Percentiles rank a stretch among this genome's conserved stretches.
Evolutionary conservation across 2,329 filamentous ascomycete species (phyloP).

Genomic region (Incumbomyces delicatus): DNA sequence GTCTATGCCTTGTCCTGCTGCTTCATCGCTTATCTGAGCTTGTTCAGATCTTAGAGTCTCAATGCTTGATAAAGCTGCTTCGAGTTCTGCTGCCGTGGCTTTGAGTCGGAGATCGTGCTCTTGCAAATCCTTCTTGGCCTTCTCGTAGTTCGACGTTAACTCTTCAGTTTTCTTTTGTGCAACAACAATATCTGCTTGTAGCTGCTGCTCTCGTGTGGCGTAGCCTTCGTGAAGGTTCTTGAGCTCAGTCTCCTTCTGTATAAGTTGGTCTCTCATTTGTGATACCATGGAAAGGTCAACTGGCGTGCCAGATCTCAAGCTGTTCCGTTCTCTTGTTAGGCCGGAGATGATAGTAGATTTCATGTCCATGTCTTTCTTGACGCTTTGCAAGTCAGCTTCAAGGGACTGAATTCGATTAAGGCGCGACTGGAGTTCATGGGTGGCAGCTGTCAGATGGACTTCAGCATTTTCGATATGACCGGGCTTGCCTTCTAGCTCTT

Average conservation of each 20-base stretch:
- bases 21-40: slow-evolving; percentile 22
- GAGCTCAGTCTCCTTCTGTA: slow-evolving; percentile 76
- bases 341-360: slow-evolving; percentile 96
- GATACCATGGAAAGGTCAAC: slow-evolving; percentile 88
- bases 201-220: slow-evolving; percentile 61
- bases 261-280: slow-evolving; percentile 75
- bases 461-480: slow-evolving; percentile 90
- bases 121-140: slow-evolving; percentile 60
- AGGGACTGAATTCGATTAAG: slow-evolving; percentile 85
- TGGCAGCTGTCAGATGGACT: slow-evolving; percentile 77
- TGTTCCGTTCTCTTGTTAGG: slow-evolving; percentile 83
- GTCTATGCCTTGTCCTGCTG: slow-evolving; percentile 21
- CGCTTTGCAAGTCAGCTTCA: slow-evolving; percentile 69
- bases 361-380: slow-evolving; percentile 92
- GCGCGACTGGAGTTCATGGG: slow-evolving; percentile 79
- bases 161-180: slow-evolving; percentile 62
- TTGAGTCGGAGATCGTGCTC: slow-evolving; percentile 63
- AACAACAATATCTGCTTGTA: slow-evolving; percentile 57
- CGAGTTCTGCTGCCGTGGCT: slow-evolving; percentile 62
- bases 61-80: slow-evolving; percentile 51
- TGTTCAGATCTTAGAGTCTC: slow-evolving; percentile 37
- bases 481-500: slow-evolving; percentile 72
- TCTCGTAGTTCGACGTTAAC: slow-evolving; percentile 69
- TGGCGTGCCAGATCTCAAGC: slow-evolving; percentile 67
- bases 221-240: slow-evolving; percentile 63